phyloP scores from a whole-genome alignment of 306 rosid species.

The Ammopiptanthus mongolicus region DNA sequence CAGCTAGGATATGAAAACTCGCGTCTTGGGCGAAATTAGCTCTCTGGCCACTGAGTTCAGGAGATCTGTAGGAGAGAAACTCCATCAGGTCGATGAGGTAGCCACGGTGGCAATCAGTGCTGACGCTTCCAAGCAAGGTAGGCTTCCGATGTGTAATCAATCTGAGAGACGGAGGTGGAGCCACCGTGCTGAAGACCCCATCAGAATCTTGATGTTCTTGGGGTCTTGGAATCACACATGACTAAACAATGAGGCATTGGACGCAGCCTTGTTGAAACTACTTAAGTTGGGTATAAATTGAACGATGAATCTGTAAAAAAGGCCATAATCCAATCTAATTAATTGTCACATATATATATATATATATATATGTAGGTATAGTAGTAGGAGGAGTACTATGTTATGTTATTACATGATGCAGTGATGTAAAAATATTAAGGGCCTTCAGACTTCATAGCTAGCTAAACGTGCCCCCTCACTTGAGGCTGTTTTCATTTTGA shows the following conservation, averaged over 20 bases:
- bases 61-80: slow-evolving; percentile 23
- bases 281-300: background rate
- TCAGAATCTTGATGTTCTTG: slow-evolving; percentile 47
- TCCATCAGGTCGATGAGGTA: slow-evolving; percentile 17
- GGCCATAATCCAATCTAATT: background rate
- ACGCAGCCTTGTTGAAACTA: background rate
- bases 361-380: background rate
- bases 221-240: slow-evolving; percentile 37
- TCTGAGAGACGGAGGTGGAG: slow-evolving; percentile 16
- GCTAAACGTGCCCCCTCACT: too few relatives aligned
- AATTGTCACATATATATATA: background rate
- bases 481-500: too few relatives aligned
- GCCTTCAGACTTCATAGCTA: background rate
- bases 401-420: background rate
- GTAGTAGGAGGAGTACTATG: background rate
- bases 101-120: background rate
- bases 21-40: slow-evolving; percentile 23
- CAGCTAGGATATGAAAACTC: slow-evolving; percentile 47
- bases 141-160: background rate
- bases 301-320: background rate
- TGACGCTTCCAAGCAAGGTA: slow-evolving; percentile 10
- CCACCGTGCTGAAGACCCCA: slow-evolving; percentile 33
- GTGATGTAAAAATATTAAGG: slow-evolving; percentile 9
- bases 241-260: background rate
- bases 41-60: slow-evolving; percentile 10